phyloP scores from a whole-genome alignment of 257 asterid species.

The Solanum corneliomulleri region DNA sequence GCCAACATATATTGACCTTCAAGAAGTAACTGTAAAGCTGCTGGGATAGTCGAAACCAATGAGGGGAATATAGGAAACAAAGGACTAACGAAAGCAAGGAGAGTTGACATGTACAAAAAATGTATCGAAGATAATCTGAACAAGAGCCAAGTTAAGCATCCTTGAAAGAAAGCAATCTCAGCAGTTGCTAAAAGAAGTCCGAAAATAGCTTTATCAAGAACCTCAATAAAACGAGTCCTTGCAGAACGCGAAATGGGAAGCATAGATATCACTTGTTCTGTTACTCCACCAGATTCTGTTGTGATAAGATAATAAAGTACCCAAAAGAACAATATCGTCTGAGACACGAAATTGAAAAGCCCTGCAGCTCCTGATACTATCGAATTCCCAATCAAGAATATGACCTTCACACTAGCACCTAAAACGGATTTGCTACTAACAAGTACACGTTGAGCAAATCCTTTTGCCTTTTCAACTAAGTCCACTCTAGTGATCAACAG shows the following conservation, averaged over 20 bases:
- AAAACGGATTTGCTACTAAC: slow-evolving; percentile 58
- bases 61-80: slow-evolving; percentile 54
- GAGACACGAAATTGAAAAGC: slow-evolving; percentile 61
- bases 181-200: slow-evolving; percentile 80
- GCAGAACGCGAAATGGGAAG: slow-evolving; percentile 70
- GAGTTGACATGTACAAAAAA: slow-evolving; percentile 71
- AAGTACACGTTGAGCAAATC: slow-evolving; percentile 58
- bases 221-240: slow-evolving; percentile 66
- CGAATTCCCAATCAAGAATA: slow-evolving; percentile 53
- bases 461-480: slow-evolving; percentile 80
- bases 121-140: slow-evolving; percentile 66
- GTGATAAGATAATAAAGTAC: slow-evolving; percentile 76
- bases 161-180: slow-evolving; percentile 88
- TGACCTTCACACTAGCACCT: slow-evolving; percentile 64
- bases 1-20: slow-evolving; percentile 57
- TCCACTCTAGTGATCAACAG: slow-evolving; percentile 54
- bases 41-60: slow-evolving; percentile 60
- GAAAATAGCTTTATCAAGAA: slow-evolving; percentile 67
- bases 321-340: slow-evolving; percentile 77
- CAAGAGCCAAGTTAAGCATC: slow-evolving; percentile 93
- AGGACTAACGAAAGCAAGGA: slow-evolving; percentile 52
- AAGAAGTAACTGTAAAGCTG: slow-evolving; percentile 45
- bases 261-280: slow-evolving; percentile 82
- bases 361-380: slow-evolving; percentile 93
- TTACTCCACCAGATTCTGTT: slow-evolving; percentile 87